phyloP scores from a whole-genome alignment of 208 protist genomes.

The Histomonas meleagridis region DNA sequence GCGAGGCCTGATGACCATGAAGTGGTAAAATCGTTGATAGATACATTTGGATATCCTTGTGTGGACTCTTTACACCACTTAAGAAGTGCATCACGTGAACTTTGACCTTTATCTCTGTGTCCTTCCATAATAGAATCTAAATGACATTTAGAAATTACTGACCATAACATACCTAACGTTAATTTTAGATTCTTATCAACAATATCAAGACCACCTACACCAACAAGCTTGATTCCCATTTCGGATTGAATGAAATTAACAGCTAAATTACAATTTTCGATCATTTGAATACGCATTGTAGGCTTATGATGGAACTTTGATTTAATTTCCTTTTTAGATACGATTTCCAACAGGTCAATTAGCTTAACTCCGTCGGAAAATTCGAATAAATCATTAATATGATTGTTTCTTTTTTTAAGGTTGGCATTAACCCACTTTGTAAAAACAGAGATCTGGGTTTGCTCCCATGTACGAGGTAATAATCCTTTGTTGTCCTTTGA shows the following conservation, averaged over 20 bases:
- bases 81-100: conserved; percentile 13
- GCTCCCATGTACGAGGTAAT: neutral
- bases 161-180: neutral
- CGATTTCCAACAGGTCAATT: neutral
- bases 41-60: neutral
- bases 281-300: neutral
- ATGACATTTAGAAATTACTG: neutral
- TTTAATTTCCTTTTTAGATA: neutral
- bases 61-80: conserved; percentile 1
- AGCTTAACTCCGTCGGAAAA: neutral
- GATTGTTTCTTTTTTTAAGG: neutral
- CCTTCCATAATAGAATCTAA: conserved; percentile 15
- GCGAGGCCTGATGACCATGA: neutral
- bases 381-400: neutral
- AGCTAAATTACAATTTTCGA: neutral
- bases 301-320: neutral
- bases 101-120: too few species aligned
- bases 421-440: neutral
- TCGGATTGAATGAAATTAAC: neutral
- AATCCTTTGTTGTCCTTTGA: too few species aligned
- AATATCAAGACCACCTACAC: neutral
- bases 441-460: neutral
- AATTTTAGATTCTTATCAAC: neutral
- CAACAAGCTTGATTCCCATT: neutral
- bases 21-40: neutral